Percentiles rank a stretch among this genome's conserved stretches.
phyloP scores from a whole-genome alignment of 768 basidiomycete species.

The Leucosporidium yakuticum region DNA sequence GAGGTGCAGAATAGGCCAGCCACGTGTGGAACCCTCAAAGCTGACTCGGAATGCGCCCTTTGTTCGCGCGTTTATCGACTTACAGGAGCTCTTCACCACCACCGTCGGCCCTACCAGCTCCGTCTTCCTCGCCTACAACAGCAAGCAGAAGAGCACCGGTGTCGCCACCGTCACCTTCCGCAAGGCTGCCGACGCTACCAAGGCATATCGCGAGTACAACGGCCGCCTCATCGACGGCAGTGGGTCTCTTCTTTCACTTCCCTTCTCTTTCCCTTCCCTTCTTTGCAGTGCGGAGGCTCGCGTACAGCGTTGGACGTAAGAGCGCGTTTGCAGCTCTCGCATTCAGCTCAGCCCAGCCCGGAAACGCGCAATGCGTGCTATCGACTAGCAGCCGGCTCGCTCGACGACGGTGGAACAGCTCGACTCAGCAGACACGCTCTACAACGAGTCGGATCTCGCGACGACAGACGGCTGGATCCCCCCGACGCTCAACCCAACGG shows the following conservation, averaged over 20 bases:
- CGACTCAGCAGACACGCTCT: no score
- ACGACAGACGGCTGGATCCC: no score
- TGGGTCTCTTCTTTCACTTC: constrained; percentile 66
- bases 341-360: no score
- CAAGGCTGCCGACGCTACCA: constrained; percentile 79
- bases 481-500: no score
- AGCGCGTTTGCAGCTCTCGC: no score
- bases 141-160: constrained; percentile 80
- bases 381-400: no score
- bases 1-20: background rate
- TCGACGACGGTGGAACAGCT: no score
- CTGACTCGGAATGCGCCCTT: background rate
- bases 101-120: constrained; percentile 83
- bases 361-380: no score
- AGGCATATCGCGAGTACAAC: constrained; percentile 91
- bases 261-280: background rate
- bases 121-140: constrained; percentile 78
- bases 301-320: no score
- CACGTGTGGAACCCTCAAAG: background rate
- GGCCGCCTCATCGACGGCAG: constrained; percentile 99
- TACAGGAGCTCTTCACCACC: constrained; percentile 80
- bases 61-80: background rate
- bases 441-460: no score
- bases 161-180: constrained; percentile 79
- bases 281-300: no score